Conservation (phyloP, 257 asterid species). For the Paulownia fortunei region DNA sequence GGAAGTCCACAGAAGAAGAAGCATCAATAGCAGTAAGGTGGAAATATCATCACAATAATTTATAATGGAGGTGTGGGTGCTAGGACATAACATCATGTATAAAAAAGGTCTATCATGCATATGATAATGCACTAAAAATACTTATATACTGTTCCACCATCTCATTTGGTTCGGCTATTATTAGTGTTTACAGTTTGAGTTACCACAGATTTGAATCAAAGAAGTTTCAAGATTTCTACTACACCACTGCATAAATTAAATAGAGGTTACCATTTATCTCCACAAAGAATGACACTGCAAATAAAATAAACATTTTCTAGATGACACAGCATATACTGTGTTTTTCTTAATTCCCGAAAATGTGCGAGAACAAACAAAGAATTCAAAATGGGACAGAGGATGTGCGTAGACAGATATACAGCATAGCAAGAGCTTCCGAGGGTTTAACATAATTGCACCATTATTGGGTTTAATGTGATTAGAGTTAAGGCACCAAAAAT, state of each 20-base stretch:
- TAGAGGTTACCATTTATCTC: too few species aligned
- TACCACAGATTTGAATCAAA: conserved; percentile 15
- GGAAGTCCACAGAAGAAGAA: background rate
- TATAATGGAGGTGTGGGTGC: background rate
- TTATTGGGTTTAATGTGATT: background rate
- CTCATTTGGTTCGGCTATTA: conserved; percentile 20
- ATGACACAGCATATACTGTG: background rate
- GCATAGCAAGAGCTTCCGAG: background rate
- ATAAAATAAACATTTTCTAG: background rate
- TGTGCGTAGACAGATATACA: background rate
- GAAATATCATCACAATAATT: background rate
- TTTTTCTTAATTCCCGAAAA: background rate
- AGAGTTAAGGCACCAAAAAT: background rate
- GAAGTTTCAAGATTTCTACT: too few species aligned
- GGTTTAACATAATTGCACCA: background rate
- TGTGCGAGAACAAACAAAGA: background rate
- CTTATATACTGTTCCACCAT: conserved; percentile 11
- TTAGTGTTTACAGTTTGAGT: background rate
- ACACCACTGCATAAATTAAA: background rate
- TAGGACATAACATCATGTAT: conserved; percentile 6
- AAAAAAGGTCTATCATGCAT: conserved; percentile 13
- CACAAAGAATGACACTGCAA: background rate
- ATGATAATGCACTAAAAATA: background rate
- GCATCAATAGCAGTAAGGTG: background rate
- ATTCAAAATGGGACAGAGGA: background rate